phyloP scores from a whole-genome alignment of 495 filamentous ascomycete species.

The Penicillium odoratum region DNA sequence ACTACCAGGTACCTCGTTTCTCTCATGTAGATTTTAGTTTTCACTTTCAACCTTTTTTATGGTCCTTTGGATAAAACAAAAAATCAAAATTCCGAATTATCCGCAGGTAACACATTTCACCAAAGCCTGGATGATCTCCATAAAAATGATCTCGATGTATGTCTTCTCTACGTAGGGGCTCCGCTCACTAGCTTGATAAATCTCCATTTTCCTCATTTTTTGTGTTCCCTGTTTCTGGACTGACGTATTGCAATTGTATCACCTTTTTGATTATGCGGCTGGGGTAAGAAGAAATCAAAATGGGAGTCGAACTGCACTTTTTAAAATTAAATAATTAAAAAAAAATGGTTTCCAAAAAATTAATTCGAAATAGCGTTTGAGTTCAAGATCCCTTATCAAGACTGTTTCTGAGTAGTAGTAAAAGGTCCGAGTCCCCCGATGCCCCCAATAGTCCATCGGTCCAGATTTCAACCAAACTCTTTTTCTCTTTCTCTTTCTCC shows the following conservation, averaged over 20 bases:
- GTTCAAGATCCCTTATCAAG: conserved; percentile 7
- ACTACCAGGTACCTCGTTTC: not conserved
- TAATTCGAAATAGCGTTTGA: not conserved
- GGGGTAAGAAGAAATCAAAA: not conserved
- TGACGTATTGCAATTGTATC: conserved; percentile 11
- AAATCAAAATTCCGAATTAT: conserved; percentile 8
- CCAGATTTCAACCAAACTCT: not conserved
- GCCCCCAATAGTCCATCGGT: conserved; percentile 6
- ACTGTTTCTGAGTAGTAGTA: not conserved
- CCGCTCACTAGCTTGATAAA: conserved; percentile 6
- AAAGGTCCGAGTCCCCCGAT: conserved; percentile 11
- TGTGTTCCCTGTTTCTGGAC: conserved; percentile 25
- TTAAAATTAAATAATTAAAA: not conserved
- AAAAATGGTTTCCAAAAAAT: not conserved
- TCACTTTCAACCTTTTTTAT: too few relatives aligned
- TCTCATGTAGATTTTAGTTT: not conserved
- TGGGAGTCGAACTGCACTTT: not conserved
- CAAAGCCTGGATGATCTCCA: conserved; percentile 20
- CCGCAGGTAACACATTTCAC: conserved; percentile 18
- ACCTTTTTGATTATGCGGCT: conserved; percentile 7
- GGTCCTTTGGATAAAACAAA: too few relatives aligned
- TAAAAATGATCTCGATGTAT: conserved; percentile 12
- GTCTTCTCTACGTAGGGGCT: conserved; percentile 1
- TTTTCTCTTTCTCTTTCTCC: not conserved
- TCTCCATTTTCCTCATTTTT: conserved; percentile 7